Evolutionary conservation across 352 stramenopile species (phyloP).

Genomic region (Phytophthora ramorum): DNA sequence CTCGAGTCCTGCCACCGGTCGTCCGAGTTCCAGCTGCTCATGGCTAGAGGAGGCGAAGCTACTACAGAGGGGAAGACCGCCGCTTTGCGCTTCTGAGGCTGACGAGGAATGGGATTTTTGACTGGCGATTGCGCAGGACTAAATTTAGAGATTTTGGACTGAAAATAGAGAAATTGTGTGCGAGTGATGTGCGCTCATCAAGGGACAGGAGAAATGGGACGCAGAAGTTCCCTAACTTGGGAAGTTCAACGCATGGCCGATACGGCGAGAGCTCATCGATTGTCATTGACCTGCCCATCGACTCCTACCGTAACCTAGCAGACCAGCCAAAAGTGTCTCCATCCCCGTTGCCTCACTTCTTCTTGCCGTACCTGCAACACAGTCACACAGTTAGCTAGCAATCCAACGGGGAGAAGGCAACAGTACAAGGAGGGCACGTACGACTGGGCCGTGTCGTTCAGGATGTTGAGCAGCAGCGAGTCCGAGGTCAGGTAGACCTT

Average conservation of each 20-base stretch:
- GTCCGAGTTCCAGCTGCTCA: constrained; percentile 70
- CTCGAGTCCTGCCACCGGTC: constrained; percentile 80
- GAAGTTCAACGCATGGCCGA: no score
- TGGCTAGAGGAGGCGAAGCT: constrained; percentile 11
- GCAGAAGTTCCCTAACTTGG: no score
- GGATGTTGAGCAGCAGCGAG: constrained; percentile 97
- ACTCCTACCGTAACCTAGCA: constrained; percentile 22
- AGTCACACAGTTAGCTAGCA: constrained; percentile 6
- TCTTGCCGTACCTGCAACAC: constrained; percentile 41
- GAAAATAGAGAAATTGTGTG: not conserved
- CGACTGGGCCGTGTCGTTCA: constrained; percentile 72
- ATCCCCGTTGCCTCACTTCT: constrained; percentile 43
- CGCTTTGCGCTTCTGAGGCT: constrained; percentile 18
- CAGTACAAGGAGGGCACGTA: constrained; percentile 34
- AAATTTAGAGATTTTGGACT: not conserved
- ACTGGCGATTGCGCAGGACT: not conserved
- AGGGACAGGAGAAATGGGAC: no score
- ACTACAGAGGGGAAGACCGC: not conserved
- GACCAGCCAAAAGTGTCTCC: constrained; percentile 3
- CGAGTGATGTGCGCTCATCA: not conserved
- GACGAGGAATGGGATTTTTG: constrained; percentile 9
- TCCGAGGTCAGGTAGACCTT: constrained; percentile 99
- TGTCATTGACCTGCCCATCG: constrained; percentile 18
- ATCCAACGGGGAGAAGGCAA: not conserved
- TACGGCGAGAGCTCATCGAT: constrained; percentile 11